A percentile compares a stretch with the other conserved stretches of the same genome.
Evolutionary conservation across 129 eudicot species (phyloP).

Genomic region (Centaurea solstitialis): DNA sequence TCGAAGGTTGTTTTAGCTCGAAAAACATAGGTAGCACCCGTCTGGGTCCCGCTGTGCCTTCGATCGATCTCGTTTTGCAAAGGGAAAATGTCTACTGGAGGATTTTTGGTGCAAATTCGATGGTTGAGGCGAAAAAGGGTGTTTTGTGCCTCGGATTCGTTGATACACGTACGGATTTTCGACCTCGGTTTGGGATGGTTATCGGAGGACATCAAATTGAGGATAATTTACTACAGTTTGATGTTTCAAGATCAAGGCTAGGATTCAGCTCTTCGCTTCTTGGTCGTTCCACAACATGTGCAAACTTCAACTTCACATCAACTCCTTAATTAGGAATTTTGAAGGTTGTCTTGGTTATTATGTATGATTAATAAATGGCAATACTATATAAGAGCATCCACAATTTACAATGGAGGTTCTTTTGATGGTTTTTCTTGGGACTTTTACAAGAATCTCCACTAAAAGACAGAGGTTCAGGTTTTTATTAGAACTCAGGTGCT

Average conservation of each 20-base stretch:
- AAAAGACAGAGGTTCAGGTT: too few species aligned
- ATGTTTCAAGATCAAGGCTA: slow-evolving; percentile 32
- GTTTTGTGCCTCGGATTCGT: slow-evolving; percentile 38
- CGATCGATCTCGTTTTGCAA: slow-evolving; percentile 33
- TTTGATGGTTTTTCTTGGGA: too few species aligned
- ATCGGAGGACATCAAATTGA: slow-evolving; percentile 46
- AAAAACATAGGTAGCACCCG: slow-evolving; percentile 22
- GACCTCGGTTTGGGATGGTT: slow-evolving; percentile 31
- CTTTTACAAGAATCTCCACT: too few species aligned
- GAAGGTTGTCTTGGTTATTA: too few species aligned
- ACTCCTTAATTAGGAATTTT: too few species aligned
- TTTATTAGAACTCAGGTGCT: too few species aligned
- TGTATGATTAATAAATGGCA: too few species aligned
- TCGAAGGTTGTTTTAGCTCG: slow-evolving; percentile 27
- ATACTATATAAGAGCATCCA: too few species aligned
- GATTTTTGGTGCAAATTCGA: slow-evolving; percentile 37
- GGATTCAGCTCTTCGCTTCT: slow-evolving; percentile 44
- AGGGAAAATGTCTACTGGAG: slow-evolving; percentile 33
- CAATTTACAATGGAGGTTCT: too few species aligned
- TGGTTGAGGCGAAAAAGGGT: slow-evolving; percentile 28
- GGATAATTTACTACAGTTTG: slow-evolving; percentile 47
- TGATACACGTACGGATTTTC: slow-evolving; percentile 23
- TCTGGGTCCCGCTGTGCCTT: slow-evolving; percentile 36
- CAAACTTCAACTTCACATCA: slow-evolving; percentile 25
- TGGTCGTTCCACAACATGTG: slow-evolving; percentile 27